Base-by-base conservation (phyloP, 2,329 filamentous ascomycete genomes). In the Bretziella fagacearum region DNA sequence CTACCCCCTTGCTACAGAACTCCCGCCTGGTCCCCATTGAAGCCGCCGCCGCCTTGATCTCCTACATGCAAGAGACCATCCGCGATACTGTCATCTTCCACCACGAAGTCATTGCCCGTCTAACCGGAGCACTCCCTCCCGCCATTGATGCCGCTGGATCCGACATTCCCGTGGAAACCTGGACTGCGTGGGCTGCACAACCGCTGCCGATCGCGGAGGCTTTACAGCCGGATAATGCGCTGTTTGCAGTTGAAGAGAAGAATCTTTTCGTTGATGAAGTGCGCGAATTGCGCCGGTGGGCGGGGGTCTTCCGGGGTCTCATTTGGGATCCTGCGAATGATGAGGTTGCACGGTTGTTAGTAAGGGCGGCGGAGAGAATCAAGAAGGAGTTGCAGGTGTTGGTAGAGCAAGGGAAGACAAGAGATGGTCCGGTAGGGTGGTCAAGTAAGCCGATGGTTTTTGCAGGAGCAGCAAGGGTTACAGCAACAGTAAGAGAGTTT, bases 201-300 rank as follows among this genome's bases (percentile, higher is more conserved):
- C 65, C 69, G 48, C 62, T 79, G 17, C 51, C 56, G 2, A 52
- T 58, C 6, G 69, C 71, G 3, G 6, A 30, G 15, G 40, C 40
- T 6, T 59, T 75, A 55, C 61, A 63, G 47, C 65, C 70, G 54
- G 73, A 84, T 56, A 73, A 77, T 52, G 69, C 78, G 3, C 71
- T 98, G 1, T 98, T 98, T 58, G 79, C 74, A 1, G 71, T 85
- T 48, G 91, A 98, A 62, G 87, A 93, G 59, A 86, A 93, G 59
- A 98, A 98, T 58, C 69, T 95, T n/a, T 96, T 84, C 60, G 67
- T 89, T 43, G 89, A 96, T 59, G 79, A 86, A 54, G 74, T 84
- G 4, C 69, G 77, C 41, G 87, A 95, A 59, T 68, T 77, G 3
- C 63, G 69, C 15, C 59, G 76, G n/a, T 95, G 86, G 85, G 63